phyloP scores from a whole-genome alignment of 129 eudicot species.

The Artemisia tridentata region DNA sequence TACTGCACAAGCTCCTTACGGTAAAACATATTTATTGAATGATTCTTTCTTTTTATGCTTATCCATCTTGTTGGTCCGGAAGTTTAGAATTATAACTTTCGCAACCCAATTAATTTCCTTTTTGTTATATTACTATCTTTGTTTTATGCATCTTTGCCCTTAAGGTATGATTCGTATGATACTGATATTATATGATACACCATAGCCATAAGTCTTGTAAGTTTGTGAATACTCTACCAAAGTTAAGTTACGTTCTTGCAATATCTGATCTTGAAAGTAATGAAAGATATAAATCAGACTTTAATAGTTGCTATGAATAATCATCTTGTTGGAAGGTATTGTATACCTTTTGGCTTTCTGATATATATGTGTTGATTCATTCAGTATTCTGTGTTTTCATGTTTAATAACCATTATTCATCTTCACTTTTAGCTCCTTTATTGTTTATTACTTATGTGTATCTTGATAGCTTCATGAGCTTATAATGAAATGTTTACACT shows the following conservation, averaged over 20 bases:
- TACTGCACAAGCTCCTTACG: slow-evolving; percentile 79
- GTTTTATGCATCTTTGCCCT: slow-evolving; percentile 4
- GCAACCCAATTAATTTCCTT: background rate
- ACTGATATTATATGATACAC: background rate
- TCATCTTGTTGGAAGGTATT: background rate
- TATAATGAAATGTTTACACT: slow-evolving; percentile 11
- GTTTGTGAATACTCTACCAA: background rate
- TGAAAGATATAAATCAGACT: background rate
- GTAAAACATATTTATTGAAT: slow-evolving; percentile 36
- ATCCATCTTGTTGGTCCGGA: slow-evolving; percentile 1
- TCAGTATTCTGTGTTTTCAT: background rate
- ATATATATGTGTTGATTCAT: background rate
- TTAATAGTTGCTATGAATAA: background rate
- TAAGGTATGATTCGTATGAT: background rate
- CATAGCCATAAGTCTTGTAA: background rate
- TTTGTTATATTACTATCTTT: slow-evolving; percentile 10
- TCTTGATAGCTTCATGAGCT: background rate
- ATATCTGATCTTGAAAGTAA: background rate
- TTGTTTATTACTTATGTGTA: background rate
- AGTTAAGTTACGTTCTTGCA: background rate
- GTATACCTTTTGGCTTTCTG: slow-evolving; percentile 5
- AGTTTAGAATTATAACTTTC: background rate
- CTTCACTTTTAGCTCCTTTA: background rate
- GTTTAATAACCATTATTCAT: background rate
- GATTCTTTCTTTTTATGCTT: slow-evolving; percentile 1